These are phyloP conservation scores for Millerozyma miso DNA, from an alignment of 805 yeast species.

Conservation along the genomic window DNA sequence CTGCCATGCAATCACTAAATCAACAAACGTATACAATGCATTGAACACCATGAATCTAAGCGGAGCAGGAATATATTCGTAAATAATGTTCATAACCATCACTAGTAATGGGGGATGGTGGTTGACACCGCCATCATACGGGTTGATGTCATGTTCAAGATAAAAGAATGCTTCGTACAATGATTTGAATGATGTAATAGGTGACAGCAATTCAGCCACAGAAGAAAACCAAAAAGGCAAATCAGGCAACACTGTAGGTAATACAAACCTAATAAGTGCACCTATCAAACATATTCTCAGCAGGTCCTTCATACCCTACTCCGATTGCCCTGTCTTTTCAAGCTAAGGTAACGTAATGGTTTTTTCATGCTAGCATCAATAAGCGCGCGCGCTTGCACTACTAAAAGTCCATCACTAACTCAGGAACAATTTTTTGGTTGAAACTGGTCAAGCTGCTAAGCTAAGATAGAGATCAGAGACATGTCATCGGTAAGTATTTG, in stretches of 20 bases:
- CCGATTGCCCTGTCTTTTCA: not conserved
- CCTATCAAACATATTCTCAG: slow-evolving; percentile 22
- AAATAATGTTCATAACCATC: slow-evolving; percentile 40
- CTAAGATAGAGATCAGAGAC: too few species aligned
- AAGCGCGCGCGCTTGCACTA: not conserved
- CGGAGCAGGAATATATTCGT: slow-evolving; percentile 16
- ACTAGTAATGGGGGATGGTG: slow-evolving; percentile 82
- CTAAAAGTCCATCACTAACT: not conserved
- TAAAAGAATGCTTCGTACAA: slow-evolving; percentile 49
- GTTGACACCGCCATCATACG: slow-evolving; percentile 81
- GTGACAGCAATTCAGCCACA: slow-evolving; percentile 64
- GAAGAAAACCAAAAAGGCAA: slow-evolving; percentile 24
- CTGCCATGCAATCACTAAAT: slow-evolving; percentile 52
- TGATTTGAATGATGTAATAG: slow-evolving; percentile 62
- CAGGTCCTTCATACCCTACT: slow-evolving; percentile 17
- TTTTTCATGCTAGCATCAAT: not conserved
- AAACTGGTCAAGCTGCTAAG: not conserved
- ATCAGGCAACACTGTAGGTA: slow-evolving; percentile 33
- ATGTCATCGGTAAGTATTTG: slow-evolving; percentile 11
- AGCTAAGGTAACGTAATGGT: not conserved
- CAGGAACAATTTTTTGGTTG: not conserved
- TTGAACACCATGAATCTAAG: slow-evolving; percentile 20
- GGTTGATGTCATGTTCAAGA: slow-evolving; percentile 49
- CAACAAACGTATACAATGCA: slow-evolving; percentile 54
- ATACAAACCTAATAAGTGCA: slow-evolving; percentile 27